Conservation (phyloP, 164 flowering plant species). For the Vitis rotundifolia region DNA sequence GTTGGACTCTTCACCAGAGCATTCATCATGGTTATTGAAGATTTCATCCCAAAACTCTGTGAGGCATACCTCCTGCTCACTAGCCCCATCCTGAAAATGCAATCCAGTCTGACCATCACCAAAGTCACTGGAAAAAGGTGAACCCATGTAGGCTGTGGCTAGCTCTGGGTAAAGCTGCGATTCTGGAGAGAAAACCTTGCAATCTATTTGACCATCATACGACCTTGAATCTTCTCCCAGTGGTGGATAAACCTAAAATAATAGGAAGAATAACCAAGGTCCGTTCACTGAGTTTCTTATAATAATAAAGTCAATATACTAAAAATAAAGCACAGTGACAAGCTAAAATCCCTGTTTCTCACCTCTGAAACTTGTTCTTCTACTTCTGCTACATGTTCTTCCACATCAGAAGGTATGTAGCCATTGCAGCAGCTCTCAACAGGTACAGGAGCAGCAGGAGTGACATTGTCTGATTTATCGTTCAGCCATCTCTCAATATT, state of each 20-base stretch:
- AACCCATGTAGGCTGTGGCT: constrained; percentile 15
- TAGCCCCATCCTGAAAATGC: constrained; percentile 35
- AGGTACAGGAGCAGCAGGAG: constrained; percentile 12
- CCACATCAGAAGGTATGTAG: constrained; percentile 28
- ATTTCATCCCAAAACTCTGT: constrained; percentile 28
- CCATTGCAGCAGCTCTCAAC: constrained; percentile 24
- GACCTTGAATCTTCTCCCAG: constrained; percentile 3
- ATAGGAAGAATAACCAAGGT: background rate
- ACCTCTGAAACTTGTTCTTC: constrained; percentile 26
- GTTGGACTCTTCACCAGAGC: constrained; percentile 24
- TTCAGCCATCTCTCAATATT: constrained; percentile 24
- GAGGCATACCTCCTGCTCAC: constrained; percentile 31
- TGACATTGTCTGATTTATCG: constrained; percentile 19
- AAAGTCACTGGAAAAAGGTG: constrained; percentile 40
- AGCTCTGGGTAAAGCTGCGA: constrained; percentile 9
- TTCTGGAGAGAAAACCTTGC: constrained; percentile 18
- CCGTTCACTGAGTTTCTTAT: background rate
- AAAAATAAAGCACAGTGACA: background rate
- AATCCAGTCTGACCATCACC: constrained; percentile 27
- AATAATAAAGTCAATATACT: background rate
- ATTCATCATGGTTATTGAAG: constrained; percentile 19
- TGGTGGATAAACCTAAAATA: constrained; percentile 16
- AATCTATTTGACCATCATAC: constrained; percentile 20
- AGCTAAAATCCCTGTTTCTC: background rate
- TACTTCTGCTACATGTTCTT: constrained; percentile 26